A percentile compares a stretch with the other conserved stretches of the same genome.
Conservation (phyloP, 768 basidiomycete genomes). For the Xerocomellus chrysenteron region DNA sequence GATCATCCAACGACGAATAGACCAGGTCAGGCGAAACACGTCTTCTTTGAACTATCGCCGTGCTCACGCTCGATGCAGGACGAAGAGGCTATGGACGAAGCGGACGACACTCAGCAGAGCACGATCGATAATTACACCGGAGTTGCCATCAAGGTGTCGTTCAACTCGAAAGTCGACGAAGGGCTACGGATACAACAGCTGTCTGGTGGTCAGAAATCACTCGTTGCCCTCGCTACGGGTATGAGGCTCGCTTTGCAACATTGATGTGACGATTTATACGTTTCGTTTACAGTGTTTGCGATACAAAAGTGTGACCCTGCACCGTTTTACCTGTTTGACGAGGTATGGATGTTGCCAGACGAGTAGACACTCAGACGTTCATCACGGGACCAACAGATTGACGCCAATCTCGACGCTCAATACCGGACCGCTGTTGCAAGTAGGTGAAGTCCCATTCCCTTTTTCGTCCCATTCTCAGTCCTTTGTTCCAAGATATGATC, state of each 20-base stretch:
- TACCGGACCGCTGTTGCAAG: conserved; percentile 96
- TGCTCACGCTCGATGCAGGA: conserved; percentile 44
- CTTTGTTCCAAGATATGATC: conserved; percentile 62
- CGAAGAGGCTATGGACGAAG: conserved; percentile 66
- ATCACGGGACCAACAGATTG: conserved; percentile 55
- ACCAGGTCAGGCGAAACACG: conserved; percentile 51
- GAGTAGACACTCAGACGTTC: neutral
- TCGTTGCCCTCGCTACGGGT: conserved; percentile 95
- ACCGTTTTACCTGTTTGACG: conserved; percentile 99
- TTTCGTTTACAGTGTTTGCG: conserved; percentile 72
- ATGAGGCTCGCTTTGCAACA: conserved; percentile 7
- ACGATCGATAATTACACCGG: conserved; percentile 94
- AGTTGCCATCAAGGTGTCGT: conserved; percentile 96
- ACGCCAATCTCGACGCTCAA: conserved; percentile 96
- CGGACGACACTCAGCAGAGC: conserved; percentile 69
- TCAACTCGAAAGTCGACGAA: conserved; percentile 98
- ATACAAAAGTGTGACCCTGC: conserved; percentile 99
- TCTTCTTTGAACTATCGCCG: neutral
- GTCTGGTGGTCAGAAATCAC: conserved; percentile 95
- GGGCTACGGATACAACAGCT: conserved; percentile 95
- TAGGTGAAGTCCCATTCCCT: conserved; percentile 38
- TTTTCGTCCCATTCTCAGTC: conserved; percentile 37
- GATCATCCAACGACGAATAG: conserved; percentile 90
- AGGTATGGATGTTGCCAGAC: conserved; percentile 43
- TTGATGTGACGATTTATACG: conserved; percentile 1